Conservation (phyloP, 371 early-diverging fungal genomes). For the Mortierella sp. region DNA sequence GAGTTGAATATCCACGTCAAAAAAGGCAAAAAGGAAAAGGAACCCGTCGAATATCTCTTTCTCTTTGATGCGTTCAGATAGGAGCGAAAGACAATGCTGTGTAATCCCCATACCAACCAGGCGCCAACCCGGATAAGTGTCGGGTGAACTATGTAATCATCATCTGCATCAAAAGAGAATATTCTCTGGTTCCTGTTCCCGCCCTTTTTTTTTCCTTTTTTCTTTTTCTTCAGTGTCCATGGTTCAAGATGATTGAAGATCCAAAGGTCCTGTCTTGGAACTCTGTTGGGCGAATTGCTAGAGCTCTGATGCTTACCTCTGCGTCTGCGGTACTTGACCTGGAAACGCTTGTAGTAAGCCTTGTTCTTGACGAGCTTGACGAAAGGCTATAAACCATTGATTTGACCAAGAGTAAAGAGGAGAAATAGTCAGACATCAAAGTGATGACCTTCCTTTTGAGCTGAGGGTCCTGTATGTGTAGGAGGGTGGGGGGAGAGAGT, state of each 20-base stretch:
- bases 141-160: constrained; percentile 84
- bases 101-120: constrained; percentile 59
- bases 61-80: constrained; percentile 71
- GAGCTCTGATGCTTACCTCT: constrained; percentile 77
- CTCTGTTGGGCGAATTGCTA: not conserved
- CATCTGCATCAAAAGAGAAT: constrained; percentile 18
- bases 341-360: constrained; percentile 99
- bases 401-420: too few species aligned
- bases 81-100: constrained; percentile 83
- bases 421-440: too few species aligned
- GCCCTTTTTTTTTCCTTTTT: not conserved
- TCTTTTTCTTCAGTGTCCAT: not conserved
- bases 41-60: not conserved
- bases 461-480: too few species aligned
- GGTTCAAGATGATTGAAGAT: not conserved
- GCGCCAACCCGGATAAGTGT: constrained; percentile 51
- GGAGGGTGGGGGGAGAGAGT: too few species aligned
- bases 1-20: too few species aligned
- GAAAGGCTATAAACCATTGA: constrained; percentile 78
- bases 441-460: too few species aligned
- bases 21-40: not conserved
- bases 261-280: not conserved
- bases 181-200: too few species aligned
- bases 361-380: constrained; percentile 95
- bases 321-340: constrained; percentile 99